Evolutionary conservation across 768 basidiomycete genomes (phyloP), one percentile per base, ranked within the genome.

Genomic region (Pleurotus tuoliensis): DNA sequence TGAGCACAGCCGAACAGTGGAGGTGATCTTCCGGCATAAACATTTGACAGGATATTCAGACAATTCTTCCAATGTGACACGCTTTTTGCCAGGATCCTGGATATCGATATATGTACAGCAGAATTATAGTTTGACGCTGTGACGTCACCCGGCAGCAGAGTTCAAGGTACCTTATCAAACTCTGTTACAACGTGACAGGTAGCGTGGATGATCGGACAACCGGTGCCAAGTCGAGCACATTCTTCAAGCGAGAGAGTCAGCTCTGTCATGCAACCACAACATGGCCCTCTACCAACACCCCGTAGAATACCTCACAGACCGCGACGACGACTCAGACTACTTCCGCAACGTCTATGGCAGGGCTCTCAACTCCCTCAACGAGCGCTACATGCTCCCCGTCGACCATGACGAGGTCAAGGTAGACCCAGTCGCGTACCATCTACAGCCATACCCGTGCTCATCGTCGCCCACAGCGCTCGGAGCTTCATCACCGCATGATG

Each of bases 341-440:
- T 88, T 87, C 63, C 79, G 78, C 53, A 64, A 70, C 12, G 59
- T 81, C 34, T 73, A 84, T 66, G 81, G 77, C 30, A 76, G 86
- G 47, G 73, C 69, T 45, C 75, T 87, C 68, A 85, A 81, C 63
- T 73, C 74, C 16, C 69, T 87, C 63, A 86, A 82, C 59, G 63
- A 64, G 20, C 71, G 72, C 7, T 88, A 89, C 64, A 71, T 84
- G 68, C 79, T 89, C 55, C 87, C 87, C 37, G 82, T 79, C 3
- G 87, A 89, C 67, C 69, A 76, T 30, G 86, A 87, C 49, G 87
- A 88, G 72, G 72, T 83, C 63, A 80, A 79, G 66, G 86, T 85
- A 62, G 59, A 68, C 47, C 7, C 34, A 50, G 41, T 50, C 47
- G 56, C 34, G 59, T 43, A 7, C 43, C 47, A 40, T 24, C 52